These are phyloP conservation scores for Dissophora globulifera DNA, from an alignment of 192 early-diverging fungal genomes.

Conservation along the genomic window DNA sequence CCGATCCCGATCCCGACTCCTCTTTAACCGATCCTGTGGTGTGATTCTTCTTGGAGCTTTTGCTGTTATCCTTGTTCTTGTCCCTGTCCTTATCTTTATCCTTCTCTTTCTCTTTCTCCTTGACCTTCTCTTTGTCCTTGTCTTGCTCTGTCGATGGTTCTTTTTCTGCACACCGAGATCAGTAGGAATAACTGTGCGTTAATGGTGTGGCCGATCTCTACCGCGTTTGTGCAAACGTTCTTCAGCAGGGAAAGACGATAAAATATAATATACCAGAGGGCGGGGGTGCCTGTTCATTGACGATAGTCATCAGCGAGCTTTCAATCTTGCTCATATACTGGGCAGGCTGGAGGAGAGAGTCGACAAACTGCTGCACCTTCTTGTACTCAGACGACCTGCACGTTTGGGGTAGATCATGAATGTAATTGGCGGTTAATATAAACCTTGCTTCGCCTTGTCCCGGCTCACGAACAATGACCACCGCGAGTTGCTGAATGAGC, in stretches of 20 bases:
- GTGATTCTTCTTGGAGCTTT: conserved; percentile 9
- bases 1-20: conserved; percentile 1
- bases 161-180: conserved; percentile 7
- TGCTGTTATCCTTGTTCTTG: conserved; percentile 12
- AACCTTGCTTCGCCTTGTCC: too few relatives aligned
- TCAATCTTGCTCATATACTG: conserved; percentile 52
- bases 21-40: conserved; percentile 12
- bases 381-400: conserved; percentile 49
- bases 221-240: too few relatives aligned
- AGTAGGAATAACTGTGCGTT: too few relatives aligned
- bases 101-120: background rate
- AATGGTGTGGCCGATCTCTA: too few relatives aligned
- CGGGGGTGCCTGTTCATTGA: conserved; percentile 40
- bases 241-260: too few relatives aligned
- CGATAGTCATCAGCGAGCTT: conserved; percentile 35
- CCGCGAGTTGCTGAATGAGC: too few relatives aligned
- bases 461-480: too few relatives aligned
- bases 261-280: conserved; percentile 9
- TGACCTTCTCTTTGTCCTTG: background rate
- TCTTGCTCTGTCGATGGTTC: conserved; percentile 6
- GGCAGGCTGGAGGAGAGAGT: conserved; percentile 36
- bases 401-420: too few relatives aligned
- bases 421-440: too few relatives aligned
- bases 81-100: conserved; percentile 1
- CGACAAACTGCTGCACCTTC: conserved; percentile 46